These are phyloP conservation scores for Samsoniella hepiali DNA, from an alignment of 2,329 filamentous ascomycete species.

Conservation along the genomic window DNA sequence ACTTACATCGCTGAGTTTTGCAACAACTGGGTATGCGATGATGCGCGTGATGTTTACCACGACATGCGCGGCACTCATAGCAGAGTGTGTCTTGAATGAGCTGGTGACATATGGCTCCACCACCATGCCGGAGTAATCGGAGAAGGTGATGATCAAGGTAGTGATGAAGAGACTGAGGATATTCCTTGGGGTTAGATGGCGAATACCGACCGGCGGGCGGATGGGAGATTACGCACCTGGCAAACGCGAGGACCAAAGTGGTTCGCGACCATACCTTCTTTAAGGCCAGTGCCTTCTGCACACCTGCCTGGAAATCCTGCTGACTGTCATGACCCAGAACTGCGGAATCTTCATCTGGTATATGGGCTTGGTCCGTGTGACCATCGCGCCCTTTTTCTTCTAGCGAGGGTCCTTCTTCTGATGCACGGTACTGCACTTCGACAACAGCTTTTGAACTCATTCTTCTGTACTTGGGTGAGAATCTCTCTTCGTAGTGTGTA, in stretches of 20 bases:
- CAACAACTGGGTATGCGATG: slow-evolving; percentile 56
- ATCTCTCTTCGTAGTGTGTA: neutral
- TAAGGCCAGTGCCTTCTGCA: neutral
- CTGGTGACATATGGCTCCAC: slow-evolving; percentile 35
- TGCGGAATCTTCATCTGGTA: too few species aligned
- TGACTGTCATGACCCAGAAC: too few species aligned
- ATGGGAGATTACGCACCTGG: neutral
- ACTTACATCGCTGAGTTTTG: slow-evolving; percentile 53
- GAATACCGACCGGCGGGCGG: neutral
- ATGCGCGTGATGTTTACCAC: slow-evolving; percentile 47
- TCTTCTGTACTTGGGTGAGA: too few species aligned
- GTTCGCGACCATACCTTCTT: neutral
- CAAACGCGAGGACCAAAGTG: neutral
- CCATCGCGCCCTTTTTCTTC: neutral
- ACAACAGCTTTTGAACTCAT: neutral
- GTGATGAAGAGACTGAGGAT: slow-evolving; percentile 28
- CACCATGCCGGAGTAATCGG: slow-evolving; percentile 31
- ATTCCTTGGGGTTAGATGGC: neutral
- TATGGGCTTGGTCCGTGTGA: neutral
- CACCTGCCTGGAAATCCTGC: neutral
- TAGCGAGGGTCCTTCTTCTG: too few species aligned
- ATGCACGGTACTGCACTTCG: neutral
- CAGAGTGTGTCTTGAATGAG: slow-evolving; percentile 45
- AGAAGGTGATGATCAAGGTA: slow-evolving; percentile 31
- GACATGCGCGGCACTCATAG: slow-evolving; percentile 47